A percentile compares a stretch with the other conserved stretches of the same genome.
These are phyloP conservation scores for Tetracladium maxilliforme DNA, from an alignment of 2,329 filamentous ascomycete species.

Conservation along the genomic window DNA sequence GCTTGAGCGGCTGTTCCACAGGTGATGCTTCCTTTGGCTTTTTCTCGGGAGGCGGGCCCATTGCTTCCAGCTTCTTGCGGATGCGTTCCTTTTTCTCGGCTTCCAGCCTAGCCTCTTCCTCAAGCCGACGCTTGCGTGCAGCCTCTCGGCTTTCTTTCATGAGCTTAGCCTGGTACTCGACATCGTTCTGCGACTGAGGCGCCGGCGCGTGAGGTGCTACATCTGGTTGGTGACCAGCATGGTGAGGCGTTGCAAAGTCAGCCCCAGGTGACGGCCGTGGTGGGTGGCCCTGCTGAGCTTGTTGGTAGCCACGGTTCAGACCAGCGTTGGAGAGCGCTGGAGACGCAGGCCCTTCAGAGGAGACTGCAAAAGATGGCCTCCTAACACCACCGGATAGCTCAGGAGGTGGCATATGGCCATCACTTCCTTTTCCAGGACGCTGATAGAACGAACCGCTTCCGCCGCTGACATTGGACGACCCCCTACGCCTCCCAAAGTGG, in stretches of 20 bases:
- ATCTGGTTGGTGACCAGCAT: slow-evolving; percentile 16
- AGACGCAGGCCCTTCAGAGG: no score
- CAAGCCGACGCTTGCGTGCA: slow-evolving; percentile 51
- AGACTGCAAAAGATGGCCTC: no score
- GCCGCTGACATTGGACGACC: slow-evolving; percentile 84
- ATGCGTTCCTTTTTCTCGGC: slow-evolving; percentile 58
- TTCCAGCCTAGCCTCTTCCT: slow-evolving; percentile 58
- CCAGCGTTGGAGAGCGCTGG: no score
- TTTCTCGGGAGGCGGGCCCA: slow-evolving; percentile 50
- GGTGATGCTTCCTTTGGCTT: slow-evolving; percentile 36
- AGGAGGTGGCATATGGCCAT: slow-evolving; percentile 23
- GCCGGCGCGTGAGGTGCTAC: slow-evolving; percentile 14
- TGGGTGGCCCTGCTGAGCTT: no score
- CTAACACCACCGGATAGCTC: no score
- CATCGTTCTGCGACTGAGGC: slow-evolving; percentile 32
- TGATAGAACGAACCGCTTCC: slow-evolving; percentile 60
- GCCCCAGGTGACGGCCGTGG: no score
- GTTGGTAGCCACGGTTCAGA: no score
- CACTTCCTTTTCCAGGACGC: slow-evolving; percentile 27
- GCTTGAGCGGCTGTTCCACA: slow-evolving; percentile 21
- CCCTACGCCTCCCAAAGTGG: slow-evolving; percentile 60
- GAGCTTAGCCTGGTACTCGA: slow-evolving; percentile 51
- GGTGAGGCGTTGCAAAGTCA: no score
- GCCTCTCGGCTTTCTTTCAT: slow-evolving; percentile 60
- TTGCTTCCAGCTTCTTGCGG: slow-evolving; percentile 53